Evolutionary conservation across 495 filamentous ascomycete genomes (phyloP).

Genomic region (Podospora pseudoanserina): DNA sequence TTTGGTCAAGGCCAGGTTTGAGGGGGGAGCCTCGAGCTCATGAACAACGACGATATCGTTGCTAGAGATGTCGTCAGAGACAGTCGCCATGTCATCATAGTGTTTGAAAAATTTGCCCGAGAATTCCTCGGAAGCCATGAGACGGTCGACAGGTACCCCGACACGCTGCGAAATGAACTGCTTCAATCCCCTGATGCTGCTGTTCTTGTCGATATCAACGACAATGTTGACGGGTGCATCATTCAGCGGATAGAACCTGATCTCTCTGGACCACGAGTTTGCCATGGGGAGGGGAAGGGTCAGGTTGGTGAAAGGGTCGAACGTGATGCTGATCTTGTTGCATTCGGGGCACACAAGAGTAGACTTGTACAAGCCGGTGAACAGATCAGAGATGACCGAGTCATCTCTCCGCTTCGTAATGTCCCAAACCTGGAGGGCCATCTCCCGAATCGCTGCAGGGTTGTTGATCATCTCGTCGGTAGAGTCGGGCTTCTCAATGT

Average conservation of each 20-base stretch:
- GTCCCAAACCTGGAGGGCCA: slow-evolving; percentile 82
- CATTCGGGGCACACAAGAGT: slow-evolving; percentile 88
- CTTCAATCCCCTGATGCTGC: slow-evolving; percentile 68
- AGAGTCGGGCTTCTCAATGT: slow-evolving; percentile 95
- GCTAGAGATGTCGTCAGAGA: slow-evolving; percentile 63
- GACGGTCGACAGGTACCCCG: slow-evolving; percentile 52
- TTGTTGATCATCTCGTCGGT: slow-evolving; percentile 94
- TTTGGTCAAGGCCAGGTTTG: slow-evolving; percentile 60
- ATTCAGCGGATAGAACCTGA: slow-evolving; percentile 72
- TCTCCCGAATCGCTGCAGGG: slow-evolving; percentile 67
- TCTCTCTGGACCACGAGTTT: slow-evolving; percentile 65
- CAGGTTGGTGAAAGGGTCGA: slow-evolving; percentile 94
- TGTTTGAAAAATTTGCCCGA: slow-evolving; percentile 76
- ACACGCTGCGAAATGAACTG: slow-evolving; percentile 69
- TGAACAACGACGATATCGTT: slow-evolving; percentile 69
- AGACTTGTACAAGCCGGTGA: slow-evolving; percentile 97
- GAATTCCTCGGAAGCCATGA: slow-evolving; percentile 77
- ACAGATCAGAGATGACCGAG: slow-evolving; percentile 89
- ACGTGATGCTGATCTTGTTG: slow-evolving; percentile 95
- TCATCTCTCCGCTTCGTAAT: slow-evolving; percentile 92
- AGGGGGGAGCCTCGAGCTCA: slow-evolving; percentile 75
- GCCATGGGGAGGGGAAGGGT: slow-evolving; percentile 87
- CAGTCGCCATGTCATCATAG: slow-evolving; percentile 62
- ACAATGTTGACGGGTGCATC: slow-evolving; percentile 60
- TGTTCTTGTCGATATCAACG: slow-evolving; percentile 85